Evolutionary conservation across 2,329 filamentous ascomycete species (phyloP).

Genomic region (Sporothrix humicola): DNA sequence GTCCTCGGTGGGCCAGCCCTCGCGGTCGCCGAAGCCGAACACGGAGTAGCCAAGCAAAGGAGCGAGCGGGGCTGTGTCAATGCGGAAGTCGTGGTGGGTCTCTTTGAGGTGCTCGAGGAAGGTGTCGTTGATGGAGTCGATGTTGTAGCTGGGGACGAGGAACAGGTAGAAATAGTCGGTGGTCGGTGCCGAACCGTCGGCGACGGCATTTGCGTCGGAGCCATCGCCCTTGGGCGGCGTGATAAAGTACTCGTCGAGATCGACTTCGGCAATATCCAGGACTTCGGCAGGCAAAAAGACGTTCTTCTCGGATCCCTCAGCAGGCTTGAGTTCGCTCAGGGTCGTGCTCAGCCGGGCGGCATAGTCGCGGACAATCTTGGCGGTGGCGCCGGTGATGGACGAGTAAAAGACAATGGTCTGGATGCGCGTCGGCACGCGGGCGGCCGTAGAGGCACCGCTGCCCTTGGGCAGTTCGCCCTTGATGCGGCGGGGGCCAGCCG

Average conservation of each 20-base stretch:
- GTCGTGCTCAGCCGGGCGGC: slow-evolving; percentile 59
- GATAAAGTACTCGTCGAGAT: slow-evolving; percentile 93
- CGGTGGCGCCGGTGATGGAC: slow-evolving; percentile 82
- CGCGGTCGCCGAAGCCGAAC: slow-evolving; percentile 89
- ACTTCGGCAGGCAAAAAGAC: slow-evolving; percentile 64
- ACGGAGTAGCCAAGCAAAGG: slow-evolving; percentile 84
- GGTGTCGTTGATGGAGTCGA: slow-evolving; percentile 87
- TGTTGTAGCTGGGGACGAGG: slow-evolving; percentile 89
- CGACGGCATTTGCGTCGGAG: not conserved
- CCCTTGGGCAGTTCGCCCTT: slow-evolving; percentile 48
- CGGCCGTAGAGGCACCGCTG: slow-evolving; percentile 41
- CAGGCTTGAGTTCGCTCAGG: slow-evolving; percentile 44
- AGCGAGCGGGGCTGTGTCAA: slow-evolving; percentile 84
- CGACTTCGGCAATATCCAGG: slow-evolving; percentile 81
- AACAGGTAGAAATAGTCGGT: slow-evolving; percentile 80
- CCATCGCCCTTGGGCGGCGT: slow-evolving; percentile 64
- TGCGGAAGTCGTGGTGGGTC: slow-evolving; percentile 95
- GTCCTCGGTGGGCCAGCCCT: slow-evolving; percentile 89
- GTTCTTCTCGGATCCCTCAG: not conserved
- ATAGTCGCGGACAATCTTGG: slow-evolving; percentile 71
- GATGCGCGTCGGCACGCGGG: slow-evolving; percentile 50
- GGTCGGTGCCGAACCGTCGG: slow-evolving; percentile 46
- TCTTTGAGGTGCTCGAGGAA: slow-evolving; percentile 88
- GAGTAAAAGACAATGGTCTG: slow-evolving; percentile 87
- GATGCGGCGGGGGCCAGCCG: slow-evolving; percentile 53